phyloP scores from a whole-genome alignment of 2,329 filamentous ascomycete genomes.

The Exophiala lecanii-corni region DNA sequence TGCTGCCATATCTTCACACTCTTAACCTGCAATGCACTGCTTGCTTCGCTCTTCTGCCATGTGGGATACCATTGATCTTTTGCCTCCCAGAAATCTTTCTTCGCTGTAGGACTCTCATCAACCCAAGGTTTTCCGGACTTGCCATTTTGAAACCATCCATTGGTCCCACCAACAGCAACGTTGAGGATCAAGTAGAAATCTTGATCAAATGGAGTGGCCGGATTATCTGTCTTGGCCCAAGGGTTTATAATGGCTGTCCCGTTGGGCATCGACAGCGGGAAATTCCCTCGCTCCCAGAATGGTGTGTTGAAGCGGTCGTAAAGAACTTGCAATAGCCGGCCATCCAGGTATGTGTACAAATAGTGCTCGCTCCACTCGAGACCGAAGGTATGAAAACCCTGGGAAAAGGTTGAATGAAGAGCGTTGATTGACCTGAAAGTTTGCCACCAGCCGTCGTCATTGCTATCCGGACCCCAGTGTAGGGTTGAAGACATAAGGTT shows the following conservation, averaged over 20 bases:
- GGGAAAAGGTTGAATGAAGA: constrained; percentile 68
- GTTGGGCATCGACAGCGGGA: constrained; percentile 59
- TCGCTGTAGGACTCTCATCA: constrained; percentile 61
- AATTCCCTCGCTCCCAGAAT: constrained; percentile 65
- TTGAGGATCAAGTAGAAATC: constrained; percentile 73
- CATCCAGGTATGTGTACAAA: constrained; percentile 82
- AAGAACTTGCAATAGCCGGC: constrained; percentile 71
- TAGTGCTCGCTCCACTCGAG: constrained; percentile 87
- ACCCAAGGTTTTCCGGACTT: constrained; percentile 73
- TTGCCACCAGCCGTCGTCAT: constrained; percentile 75
- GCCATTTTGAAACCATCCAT: constrained; percentile 79
- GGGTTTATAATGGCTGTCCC: constrained; percentile 60
- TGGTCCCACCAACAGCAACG: constrained; percentile 70
- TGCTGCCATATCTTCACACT: constrained; percentile 69
- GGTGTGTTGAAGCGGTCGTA: constrained; percentile 69
- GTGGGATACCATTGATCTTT: constrained; percentile 63
- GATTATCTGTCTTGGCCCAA: constrained; percentile 58
- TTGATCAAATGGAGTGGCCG: constrained; percentile 70
- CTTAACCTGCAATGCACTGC: constrained; percentile 62
- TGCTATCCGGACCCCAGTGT: constrained; percentile 72
- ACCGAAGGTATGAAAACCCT: constrained; percentile 70
- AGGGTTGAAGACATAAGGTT: constrained; percentile 74
- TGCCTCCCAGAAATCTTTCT: constrained; percentile 71
- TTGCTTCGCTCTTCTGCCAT: constrained; percentile 59
- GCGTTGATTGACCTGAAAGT: constrained; percentile 74